Evolutionary conservation across 495 filamentous ascomycete genomes (phyloP), one percentile per base, ranked within the genome.

Genomic region (Penicillium salamii): DNA sequence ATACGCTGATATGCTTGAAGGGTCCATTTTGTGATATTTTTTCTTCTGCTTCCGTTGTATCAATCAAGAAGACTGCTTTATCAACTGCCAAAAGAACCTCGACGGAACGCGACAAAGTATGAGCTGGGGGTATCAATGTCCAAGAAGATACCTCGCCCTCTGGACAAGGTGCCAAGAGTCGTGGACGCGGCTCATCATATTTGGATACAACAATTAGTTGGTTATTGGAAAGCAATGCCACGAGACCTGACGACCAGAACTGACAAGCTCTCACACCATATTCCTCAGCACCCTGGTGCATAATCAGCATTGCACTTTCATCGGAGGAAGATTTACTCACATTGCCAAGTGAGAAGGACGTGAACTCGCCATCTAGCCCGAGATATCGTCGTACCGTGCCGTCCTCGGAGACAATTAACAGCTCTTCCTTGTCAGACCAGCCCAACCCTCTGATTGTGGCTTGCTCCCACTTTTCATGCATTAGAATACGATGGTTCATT

Each of bases 391-490:
- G 78, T 21, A 97, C 92, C 7, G 84, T 91, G 42, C 93, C 93
- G 59, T 97, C 93, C 48, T 87, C 82, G 3, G 90, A 88, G 41
- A 97, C 83, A 3, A 95, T 86, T 7, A 98, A 72, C 13, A 98
- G 78, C 66, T 90, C 89, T 77, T 98, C 93, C 54, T 97, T 90
- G 61, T 96, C 93, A 28, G 91, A 97, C 93, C 93, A 98, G 15
- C 93, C 93, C 14, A 97, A 77, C 8, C 90, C 91, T 63, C 85
- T 85, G 57, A 98, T 89, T 2, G 85, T 78, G 24, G 90, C 90
- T 75, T 91, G 88, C 53, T 98, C 93, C 90, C 91, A 97, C 76
- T 89, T 65, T 17, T 75, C 69, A 6, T n/a, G 7, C 41, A 35
- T 58, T 34, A 52, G 52, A 24, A 18, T 21, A 14, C 11, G 31